Evolutionary conservation across 2,329 filamentous ascomycete species (phyloP).

Genomic region (Sporothrix curviconia): DNA sequence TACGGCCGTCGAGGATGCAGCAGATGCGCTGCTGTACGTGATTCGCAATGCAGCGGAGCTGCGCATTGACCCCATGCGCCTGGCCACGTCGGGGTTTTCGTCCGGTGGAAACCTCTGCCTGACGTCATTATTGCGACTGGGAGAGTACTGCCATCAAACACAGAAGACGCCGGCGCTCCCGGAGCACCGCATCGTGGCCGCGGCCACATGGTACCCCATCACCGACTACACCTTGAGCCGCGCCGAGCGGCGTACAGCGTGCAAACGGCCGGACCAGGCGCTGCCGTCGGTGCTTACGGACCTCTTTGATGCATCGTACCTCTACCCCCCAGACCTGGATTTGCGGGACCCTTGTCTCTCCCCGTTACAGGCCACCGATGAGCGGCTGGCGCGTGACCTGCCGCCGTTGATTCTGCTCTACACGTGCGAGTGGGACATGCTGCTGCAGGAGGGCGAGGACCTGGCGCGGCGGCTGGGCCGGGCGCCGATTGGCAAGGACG

Average conservation of each 20-base stretch:
- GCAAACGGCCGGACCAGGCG: slow-evolving; percentile 49
- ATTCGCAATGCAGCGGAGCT: slow-evolving; percentile 49
- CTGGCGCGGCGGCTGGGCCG: slow-evolving; percentile 33
- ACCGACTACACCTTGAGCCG: slow-evolving; percentile 55
- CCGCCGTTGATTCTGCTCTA: slow-evolving; percentile 51
- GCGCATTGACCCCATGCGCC: slow-evolving; percentile 47
- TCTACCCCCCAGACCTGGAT: slow-evolving; percentile 45
- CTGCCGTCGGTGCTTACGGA: slow-evolving; percentile 52
- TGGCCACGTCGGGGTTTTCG: slow-evolving; percentile 59
- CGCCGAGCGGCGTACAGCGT: slow-evolving; percentile 48
- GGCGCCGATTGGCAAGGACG: slow-evolving; percentile 44
- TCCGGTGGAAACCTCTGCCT: slow-evolving; percentile 53
- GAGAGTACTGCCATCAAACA: slow-evolving; percentile 21
- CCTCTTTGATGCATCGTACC: slow-evolving; percentile 57
- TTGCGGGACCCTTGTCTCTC: slow-evolving; percentile 50
- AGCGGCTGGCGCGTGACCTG: slow-evolving; percentile 38
- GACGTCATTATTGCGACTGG: slow-evolving; percentile 33
- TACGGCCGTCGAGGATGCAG: slow-evolving; percentile 57
- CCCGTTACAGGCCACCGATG: slow-evolving; percentile 49
- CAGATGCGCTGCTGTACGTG: slow-evolving; percentile 58
- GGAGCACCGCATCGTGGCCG: slow-evolving; percentile 42
- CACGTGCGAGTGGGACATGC: slow-evolving; percentile 47
- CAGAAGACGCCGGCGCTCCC: slow-evolving; percentile 21
- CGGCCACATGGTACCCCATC: slow-evolving; percentile 51
- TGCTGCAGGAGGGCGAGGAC: slow-evolving; percentile 23